These are phyloP conservation scores for Penicillium concentricum DNA, from an alignment of 2,329 filamentous ascomycete species.

Conservation along the genomic window DNA sequence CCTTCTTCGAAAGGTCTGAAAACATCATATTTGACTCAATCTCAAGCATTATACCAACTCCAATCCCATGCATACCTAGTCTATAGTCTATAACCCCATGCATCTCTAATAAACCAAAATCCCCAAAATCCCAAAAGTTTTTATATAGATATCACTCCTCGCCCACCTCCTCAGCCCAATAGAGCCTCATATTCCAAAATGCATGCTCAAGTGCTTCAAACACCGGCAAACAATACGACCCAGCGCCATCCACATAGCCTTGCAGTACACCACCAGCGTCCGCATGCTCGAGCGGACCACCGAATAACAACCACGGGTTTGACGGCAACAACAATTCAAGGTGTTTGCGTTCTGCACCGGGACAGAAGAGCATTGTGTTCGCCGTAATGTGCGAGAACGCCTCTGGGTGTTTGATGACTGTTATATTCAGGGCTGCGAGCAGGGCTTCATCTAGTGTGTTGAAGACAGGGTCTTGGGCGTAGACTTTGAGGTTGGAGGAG, in stretches of 20 bases:
- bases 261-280: conserved; percentile 24
- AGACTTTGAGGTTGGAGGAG: conserved; percentile 36
- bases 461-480: conserved; percentile 57
- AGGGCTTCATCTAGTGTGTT: conserved; percentile 42
- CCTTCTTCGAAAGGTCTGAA: background rate
- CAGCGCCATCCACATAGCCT: conserved; percentile 18
- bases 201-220: conserved; percentile 37
- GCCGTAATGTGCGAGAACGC: conserved; percentile 53
- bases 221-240: conserved; percentile 27
- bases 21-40: background rate
- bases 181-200: conserved; percentile 40
- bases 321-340: conserved; percentile 52
- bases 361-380: conserved; percentile 58
- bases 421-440: conserved; percentile 36
- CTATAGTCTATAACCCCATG: background rate
- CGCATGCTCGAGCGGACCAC: conserved; percentile 45
- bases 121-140: background rate
- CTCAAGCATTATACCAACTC: background rate
- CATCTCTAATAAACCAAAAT: background rate
- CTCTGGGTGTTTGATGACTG: conserved; percentile 48
- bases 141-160: background rate
- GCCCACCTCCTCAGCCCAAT: conserved; percentile 19
- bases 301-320: conserved; percentile 57
- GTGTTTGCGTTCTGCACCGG: conserved; percentile 56
- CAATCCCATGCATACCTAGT: background rate